These are phyloP conservation scores for Craspedostauros australis DNA, from an alignment of 108 stramenopile species.

Conservation along the genomic window DNA sequence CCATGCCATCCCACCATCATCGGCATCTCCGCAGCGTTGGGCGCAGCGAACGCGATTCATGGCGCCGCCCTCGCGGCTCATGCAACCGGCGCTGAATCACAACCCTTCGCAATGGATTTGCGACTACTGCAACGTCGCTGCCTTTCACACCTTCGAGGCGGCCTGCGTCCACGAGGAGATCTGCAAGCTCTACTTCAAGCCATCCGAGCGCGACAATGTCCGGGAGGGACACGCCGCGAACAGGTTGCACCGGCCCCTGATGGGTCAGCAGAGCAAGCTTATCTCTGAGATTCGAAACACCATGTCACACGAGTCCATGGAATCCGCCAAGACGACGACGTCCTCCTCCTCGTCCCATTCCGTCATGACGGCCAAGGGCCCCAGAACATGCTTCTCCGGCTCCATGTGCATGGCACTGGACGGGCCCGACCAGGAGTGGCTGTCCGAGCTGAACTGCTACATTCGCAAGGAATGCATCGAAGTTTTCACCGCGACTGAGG, in stretches of 20 bases:
- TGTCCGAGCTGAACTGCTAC: constrained; percentile 64
- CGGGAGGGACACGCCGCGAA: too few relatives aligned
- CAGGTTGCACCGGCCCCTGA: background rate
- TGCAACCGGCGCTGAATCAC: background rate
- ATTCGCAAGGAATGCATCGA: constrained; percentile 61
- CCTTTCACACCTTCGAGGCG: constrained; percentile 51
- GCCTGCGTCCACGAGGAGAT: constrained; percentile 55
- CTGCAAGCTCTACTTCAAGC: too few relatives aligned
- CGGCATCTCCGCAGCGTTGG: background rate
- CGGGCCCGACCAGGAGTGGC: constrained; percentile 46
- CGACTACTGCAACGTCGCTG: constrained; percentile 50
- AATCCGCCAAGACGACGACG: background rate
- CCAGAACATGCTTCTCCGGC: constrained; percentile 15
- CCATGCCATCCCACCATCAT: background rate
- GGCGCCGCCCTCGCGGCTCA: background rate
- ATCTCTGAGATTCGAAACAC: too few relatives aligned
- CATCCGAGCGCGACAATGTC: too few relatives aligned
- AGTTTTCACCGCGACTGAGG: constrained; percentile 62
- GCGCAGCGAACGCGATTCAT: background rate
- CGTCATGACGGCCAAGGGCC: background rate
- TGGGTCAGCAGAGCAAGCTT: background rate
- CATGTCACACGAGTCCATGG: constrained; percentile 3
- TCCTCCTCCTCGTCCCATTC: background rate
- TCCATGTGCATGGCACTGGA: constrained; percentile 19
- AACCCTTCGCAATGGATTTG: constrained; percentile 40